phyloP scores from a whole-genome alignment of 805 yeast genomes.

The Cyberlindnera mississippiensis region DNA sequence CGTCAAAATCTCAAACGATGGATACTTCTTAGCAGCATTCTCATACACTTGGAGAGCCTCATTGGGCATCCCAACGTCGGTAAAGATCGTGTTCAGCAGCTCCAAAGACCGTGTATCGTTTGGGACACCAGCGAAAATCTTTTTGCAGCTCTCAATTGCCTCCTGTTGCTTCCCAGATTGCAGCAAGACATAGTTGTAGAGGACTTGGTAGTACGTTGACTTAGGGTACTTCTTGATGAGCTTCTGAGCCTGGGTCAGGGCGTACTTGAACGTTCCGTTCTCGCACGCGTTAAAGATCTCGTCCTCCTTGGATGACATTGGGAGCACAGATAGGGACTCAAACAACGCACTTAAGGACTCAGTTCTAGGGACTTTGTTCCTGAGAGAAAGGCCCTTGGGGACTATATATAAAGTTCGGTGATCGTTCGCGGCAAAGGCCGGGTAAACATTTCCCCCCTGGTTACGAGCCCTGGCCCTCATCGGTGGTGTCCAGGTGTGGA shows the following conservation, averaged over 20 bases:
- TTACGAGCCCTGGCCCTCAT: background rate
- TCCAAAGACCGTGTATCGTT: constrained; percentile 52
- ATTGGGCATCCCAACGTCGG: constrained; percentile 31
- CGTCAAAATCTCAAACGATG: constrained; percentile 42
- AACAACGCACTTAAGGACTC: too few relatives aligned
- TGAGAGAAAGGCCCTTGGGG: too few relatives aligned
- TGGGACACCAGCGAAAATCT: constrained; percentile 36
- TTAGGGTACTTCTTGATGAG: constrained; percentile 55
- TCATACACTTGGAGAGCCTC: constrained; percentile 52
- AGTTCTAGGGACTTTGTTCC: too few relatives aligned
- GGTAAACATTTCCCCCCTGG: background rate
- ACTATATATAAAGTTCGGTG: too few relatives aligned
- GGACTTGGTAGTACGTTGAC: constrained; percentile 43
- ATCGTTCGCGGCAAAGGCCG: too few relatives aligned
- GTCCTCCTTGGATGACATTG: constrained; percentile 31
- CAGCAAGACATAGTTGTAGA: constrained; percentile 30
- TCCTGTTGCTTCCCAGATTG: constrained; percentile 32
- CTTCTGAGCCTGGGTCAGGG: constrained; percentile 44
- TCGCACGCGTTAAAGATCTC: constrained; percentile 43
- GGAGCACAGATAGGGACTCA: background rate
- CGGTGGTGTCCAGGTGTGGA: constrained; percentile 6
- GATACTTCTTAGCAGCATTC: constrained; percentile 53
- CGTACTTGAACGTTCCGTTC: constrained; percentile 50
- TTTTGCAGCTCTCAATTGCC: constrained; percentile 20
- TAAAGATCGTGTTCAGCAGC: constrained; percentile 43